A percentile compares a stretch with the other conserved stretches of the same genome.
Evolutionary conservation across 2,329 filamentous ascomycete genomes (phyloP).

Genomic region (Tolypocladium inflatum): DNA sequence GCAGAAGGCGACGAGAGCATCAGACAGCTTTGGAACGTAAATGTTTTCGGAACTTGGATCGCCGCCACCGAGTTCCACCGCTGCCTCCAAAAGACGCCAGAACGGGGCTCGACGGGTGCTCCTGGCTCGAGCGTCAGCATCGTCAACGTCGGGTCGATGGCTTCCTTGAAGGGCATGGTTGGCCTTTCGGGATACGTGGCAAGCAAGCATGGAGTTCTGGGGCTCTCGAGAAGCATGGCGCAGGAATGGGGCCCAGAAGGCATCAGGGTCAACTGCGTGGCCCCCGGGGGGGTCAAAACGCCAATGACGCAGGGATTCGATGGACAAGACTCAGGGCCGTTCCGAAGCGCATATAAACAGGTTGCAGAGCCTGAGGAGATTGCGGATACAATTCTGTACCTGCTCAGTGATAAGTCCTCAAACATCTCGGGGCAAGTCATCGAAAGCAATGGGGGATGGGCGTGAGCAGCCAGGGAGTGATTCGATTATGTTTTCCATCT

Average conservation of each 20-base stretch:
- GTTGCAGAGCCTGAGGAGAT: neutral
- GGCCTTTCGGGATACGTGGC: neutral
- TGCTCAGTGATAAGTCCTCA: neutral
- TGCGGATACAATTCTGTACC: conserved; percentile 1
- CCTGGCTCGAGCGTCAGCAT: neutral
- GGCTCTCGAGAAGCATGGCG: neutral
- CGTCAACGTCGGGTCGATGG: conserved; percentile 3
- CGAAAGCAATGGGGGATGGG: neutral
- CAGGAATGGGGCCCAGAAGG: conserved; percentile 10
- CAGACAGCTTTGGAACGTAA: neutral
- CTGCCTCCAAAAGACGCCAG: neutral
- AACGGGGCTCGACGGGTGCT: neutral
- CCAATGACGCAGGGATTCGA: conserved; percentile 20
- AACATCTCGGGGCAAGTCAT: conserved; percentile 1
- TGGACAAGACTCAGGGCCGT: too few species aligned
- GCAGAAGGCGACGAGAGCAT: neutral
- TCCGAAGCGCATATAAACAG: neutral
- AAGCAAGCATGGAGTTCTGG: conserved; percentile 1
- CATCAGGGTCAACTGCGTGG: conserved; percentile 44
- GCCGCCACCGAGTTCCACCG: conserved; percentile 1
- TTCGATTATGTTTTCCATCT: too few species aligned
- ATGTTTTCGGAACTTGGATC: conserved; percentile 2
- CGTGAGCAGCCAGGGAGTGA: neutral
- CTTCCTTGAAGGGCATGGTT: neutral
- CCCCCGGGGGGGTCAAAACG: conserved; percentile 50